These are phyloP conservation scores for Citrullus colocynthis DNA, from an alignment of 306 rosid genomes.

Conservation along the genomic window DNA sequence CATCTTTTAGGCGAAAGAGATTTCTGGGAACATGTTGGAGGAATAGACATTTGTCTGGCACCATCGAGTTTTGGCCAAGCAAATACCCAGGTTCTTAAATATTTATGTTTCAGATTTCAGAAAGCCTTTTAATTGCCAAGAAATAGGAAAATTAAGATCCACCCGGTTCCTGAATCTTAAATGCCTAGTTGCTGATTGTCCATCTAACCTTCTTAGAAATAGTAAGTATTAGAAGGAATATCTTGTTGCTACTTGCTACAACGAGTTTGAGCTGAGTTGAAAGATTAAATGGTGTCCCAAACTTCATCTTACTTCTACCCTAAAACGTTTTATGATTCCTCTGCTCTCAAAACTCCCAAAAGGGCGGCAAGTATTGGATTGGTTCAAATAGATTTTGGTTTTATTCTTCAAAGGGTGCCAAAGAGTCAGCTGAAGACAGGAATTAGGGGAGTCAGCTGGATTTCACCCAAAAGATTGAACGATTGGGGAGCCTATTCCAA, in stretches of 20 bases:
- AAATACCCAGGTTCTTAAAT: conserved; percentile 60
- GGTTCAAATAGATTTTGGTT: not conserved
- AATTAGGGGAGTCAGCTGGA: not conserved
- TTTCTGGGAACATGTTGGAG: conserved; percentile 95
- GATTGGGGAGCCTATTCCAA: not conserved
- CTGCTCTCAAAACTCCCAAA: not conserved
- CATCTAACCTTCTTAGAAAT: not conserved
- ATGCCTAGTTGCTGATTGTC: not conserved
- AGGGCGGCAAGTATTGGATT: not conserved
- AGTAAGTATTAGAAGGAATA: not conserved
- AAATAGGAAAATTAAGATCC: not conserved
- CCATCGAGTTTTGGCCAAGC: conserved; percentile 99
- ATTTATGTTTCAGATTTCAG: not conserved
- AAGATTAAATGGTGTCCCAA: not conserved
- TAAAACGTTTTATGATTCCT: not conserved
- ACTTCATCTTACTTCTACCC: not conserved
- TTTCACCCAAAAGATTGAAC: not conserved
- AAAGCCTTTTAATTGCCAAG: not conserved
- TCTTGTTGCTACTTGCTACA: not conserved
- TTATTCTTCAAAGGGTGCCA: not conserved
- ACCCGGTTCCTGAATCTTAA: not conserved
- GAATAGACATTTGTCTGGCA: conserved; percentile 75
- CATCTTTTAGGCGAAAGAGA: conserved; percentile 83
- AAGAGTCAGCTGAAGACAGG: not conserved
- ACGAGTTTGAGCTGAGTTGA: not conserved